These are phyloP conservation scores for Fusarium sp. DNA, from an alignment of 2,329 filamentous ascomycete species.

Conservation along the genomic window DNA sequence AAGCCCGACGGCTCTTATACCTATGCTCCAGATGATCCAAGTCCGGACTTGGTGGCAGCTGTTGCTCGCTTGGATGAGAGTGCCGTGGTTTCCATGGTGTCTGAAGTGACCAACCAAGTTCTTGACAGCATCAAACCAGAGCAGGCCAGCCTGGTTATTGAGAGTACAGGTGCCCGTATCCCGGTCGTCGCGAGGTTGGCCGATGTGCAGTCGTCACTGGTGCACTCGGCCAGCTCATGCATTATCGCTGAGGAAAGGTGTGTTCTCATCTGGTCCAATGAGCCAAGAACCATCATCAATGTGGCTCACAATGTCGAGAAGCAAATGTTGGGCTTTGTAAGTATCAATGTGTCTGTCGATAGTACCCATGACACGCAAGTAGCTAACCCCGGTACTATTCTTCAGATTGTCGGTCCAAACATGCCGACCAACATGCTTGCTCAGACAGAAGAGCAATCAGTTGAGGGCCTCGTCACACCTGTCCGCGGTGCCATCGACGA, in stretches of 20 bases:
- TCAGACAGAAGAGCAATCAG: slow-evolving; percentile 39
- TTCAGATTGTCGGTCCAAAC: slow-evolving; percentile 39
- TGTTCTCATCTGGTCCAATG: slow-evolving; percentile 42
- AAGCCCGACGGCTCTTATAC: slow-evolving; percentile 33
- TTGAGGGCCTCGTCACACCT: slow-evolving; percentile 26
- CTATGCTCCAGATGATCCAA: slow-evolving; percentile 40
- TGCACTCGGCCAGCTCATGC: slow-evolving; percentile 34
- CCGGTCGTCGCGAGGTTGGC: slow-evolving; percentile 35
- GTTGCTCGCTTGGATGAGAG: slow-evolving; percentile 35
- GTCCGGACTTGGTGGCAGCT: slow-evolving; percentile 35
- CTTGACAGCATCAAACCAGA: slow-evolving; percentile 38
- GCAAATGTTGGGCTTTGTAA: slow-evolving; percentile 42
- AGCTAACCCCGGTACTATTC: neutral
- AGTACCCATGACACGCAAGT: fast-evolving
- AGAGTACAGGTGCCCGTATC: slow-evolving; percentile 39
- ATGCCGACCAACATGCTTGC: slow-evolving; percentile 40
- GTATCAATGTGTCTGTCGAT: neutral
- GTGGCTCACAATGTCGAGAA: slow-evolving; percentile 43
- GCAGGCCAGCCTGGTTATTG: slow-evolving; percentile 30
- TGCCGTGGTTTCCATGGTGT: slow-evolving; percentile 42
- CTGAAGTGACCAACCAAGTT: slow-evolving; percentile 37
- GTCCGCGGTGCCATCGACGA: slow-evolving; percentile 44
- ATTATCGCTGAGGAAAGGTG: slow-evolving; percentile 39
- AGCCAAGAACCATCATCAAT: slow-evolving; percentile 37
- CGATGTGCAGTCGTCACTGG: slow-evolving; percentile 32